A percentile compares a stretch with the other conserved stretches of the same genome.
These are phyloP conservation scores for Solanum ossicruentum DNA, from an alignment of 257 asterid species.

Conservation along the genomic window DNA sequence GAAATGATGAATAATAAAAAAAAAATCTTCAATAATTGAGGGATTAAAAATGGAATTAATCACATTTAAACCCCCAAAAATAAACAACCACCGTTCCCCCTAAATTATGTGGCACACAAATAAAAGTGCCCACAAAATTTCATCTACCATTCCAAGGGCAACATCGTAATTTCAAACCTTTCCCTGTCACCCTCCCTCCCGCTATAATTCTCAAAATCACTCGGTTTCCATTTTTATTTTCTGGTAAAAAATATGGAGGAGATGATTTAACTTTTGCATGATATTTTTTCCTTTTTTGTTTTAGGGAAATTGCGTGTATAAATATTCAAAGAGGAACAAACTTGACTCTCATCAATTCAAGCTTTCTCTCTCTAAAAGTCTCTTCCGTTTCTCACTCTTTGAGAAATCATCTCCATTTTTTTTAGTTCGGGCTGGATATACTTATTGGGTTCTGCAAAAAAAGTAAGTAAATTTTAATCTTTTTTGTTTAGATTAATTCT, in stretches of 20 bases:
- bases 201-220: neutral
- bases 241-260: neutral
- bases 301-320: neutral
- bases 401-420: neutral
- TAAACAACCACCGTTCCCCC: neutral
- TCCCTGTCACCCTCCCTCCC: neutral
- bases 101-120: neutral
- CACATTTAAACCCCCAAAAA: neutral
- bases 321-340: neutral
- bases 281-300: neutral
- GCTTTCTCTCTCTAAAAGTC: neutral
- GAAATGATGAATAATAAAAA: no score
- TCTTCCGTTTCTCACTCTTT: neutral
- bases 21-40: neutral
- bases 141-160: neutral
- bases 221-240: neutral
- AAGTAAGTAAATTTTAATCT: neutral
- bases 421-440: neutral
- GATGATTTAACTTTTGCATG: neutral
- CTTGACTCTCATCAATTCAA: neutral
- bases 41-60: neutral
- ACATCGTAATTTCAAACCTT: neutral
- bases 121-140: neutral
- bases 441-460: neutral
- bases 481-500: neutral